Percentiles rank a stretch among this genome's conserved stretches.
Conservation (phyloP, 179 eudicot genomes). For the Silene coronaria region DNA sequence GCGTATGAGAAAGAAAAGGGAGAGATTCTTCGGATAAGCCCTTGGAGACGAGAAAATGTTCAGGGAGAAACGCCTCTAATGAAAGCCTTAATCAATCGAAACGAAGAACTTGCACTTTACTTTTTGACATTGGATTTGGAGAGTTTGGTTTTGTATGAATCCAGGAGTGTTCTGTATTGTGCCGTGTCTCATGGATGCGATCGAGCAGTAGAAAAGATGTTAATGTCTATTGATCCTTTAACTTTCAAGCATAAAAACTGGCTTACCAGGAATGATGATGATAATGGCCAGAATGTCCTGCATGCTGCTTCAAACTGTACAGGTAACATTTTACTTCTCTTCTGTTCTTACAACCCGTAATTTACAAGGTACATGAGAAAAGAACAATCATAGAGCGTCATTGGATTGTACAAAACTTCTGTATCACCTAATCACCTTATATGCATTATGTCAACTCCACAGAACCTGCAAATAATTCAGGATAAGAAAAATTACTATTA, state of each 20-base stretch:
- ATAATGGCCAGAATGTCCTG: conserved; percentile 4
- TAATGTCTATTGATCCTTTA: neutral
- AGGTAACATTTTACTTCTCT: conserved; percentile 11
- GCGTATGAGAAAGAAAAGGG: neutral
- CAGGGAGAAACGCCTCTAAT: conserved; percentile 2
- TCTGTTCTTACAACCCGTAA: too few species aligned
- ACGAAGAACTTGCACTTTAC: conserved; percentile 7
- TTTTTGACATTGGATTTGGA: conserved; percentile 3
- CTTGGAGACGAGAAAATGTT: neutral
- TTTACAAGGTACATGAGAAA: too few species aligned
- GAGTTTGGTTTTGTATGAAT: neutral
- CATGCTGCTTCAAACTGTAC: conserved; percentile 15
- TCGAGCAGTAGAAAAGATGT: neutral
- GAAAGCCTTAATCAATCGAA: neutral
- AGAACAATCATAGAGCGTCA: too few species aligned
- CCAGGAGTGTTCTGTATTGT: neutral
- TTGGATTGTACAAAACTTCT: too few species aligned
- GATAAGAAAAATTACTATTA: too few species aligned
- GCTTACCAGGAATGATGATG: too few species aligned
- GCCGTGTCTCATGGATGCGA: conserved; percentile 7
- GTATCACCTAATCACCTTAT: too few species aligned
- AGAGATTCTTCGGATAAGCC: neutral
- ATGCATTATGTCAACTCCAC: too few species aligned
- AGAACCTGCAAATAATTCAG: too few species aligned
- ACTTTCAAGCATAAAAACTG: neutral